A percentile compares a stretch with the other conserved stretches of the same genome.
These are phyloP conservation scores for Potentilla sterilis DNA, from an alignment of 306 rosid species.

Conservation along the genomic window DNA sequence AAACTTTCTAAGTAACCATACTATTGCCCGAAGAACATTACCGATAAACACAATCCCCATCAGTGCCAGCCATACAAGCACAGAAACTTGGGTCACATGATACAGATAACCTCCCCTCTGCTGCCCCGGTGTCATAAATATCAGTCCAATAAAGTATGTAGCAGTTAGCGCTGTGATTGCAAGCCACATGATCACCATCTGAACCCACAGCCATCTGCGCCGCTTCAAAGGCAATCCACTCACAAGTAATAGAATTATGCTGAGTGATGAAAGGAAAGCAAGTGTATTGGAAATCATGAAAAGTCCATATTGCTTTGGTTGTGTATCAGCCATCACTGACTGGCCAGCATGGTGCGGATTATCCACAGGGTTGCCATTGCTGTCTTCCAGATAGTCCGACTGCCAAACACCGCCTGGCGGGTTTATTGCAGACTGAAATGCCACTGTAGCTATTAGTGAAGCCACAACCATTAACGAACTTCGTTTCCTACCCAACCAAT, in stretches of 20 bases:
- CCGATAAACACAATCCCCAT: slow-evolving; percentile 27
- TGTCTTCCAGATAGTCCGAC: slow-evolving; percentile 19
- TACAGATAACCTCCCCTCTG: slow-evolving; percentile 10
- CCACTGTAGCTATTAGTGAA: slow-evolving; percentile 29
- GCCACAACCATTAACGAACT: slow-evolving; percentile 32
- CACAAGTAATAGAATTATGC: slow-evolving; percentile 29
- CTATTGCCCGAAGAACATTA: slow-evolving; percentile 8
- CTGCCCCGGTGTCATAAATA: slow-evolving; percentile 17
- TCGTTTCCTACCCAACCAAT: slow-evolving; percentile 35
- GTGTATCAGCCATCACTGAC: slow-evolving; percentile 24
- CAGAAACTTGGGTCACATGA: slow-evolving; percentile 24
- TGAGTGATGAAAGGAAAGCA: slow-evolving; percentile 31
- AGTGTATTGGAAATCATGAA: slow-evolving; percentile 24
- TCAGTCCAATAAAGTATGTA: slow-evolving; percentile 23
- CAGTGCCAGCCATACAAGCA: slow-evolving; percentile 22
- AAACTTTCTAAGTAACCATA: slow-evolving; percentile 24
- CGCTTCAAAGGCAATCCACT: slow-evolving; percentile 32
- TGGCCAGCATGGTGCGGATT: slow-evolving; percentile 26
- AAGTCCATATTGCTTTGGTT: background rate
- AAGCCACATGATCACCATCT: slow-evolving; percentile 40
- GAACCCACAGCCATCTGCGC: slow-evolving; percentile 32
- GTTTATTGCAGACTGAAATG: slow-evolving; percentile 24
- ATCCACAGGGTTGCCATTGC: slow-evolving; percentile 13
- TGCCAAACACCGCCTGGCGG: slow-evolving; percentile 38
- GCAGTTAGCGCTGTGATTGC: slow-evolving; percentile 27